A percentile compares a stretch with the other conserved stretches of the same genome.
These are phyloP conservation scores for Dipodascopsis uninucleata DNA, from an alignment of 805 yeast genomes.

Conservation along the genomic window DNA sequence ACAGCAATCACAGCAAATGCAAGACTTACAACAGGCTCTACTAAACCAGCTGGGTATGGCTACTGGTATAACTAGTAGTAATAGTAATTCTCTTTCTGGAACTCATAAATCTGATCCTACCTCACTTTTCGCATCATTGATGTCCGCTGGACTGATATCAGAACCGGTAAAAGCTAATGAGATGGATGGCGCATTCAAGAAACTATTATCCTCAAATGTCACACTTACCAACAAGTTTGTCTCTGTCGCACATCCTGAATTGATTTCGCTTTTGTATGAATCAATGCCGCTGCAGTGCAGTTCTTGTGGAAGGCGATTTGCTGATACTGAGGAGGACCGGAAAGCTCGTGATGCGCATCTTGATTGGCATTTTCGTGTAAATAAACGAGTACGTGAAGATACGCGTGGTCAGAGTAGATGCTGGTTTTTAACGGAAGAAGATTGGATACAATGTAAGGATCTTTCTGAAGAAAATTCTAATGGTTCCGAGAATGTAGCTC, in stretches of 20 bases:
- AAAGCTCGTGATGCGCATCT: conserved; percentile 60
- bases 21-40: too few relatives aligned
- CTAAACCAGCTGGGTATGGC: too few relatives aligned
- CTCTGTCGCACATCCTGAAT: conserved; percentile 33
- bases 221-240: conserved; percentile 35
- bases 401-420: conserved; percentile 60
- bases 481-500: conserved; percentile 20
- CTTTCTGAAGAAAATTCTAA: conserved; percentile 23
- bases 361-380: conserved; percentile 95
- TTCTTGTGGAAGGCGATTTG: conserved; percentile 84
- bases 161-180: neutral
- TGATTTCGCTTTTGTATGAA: conserved; percentile 47
- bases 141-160: conserved; percentile 32
- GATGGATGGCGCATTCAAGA: conserved; percentile 2
- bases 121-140: conserved; percentile 27
- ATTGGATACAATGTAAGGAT: conserved; percentile 28
- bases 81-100: too few relatives aligned
- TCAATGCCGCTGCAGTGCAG: conserved; percentile 75
- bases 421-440: conserved; percentile 72
- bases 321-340: conserved; percentile 54
- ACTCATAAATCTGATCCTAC: conserved; percentile 23
- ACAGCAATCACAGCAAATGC: too few relatives aligned
- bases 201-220: conserved; percentile 27
- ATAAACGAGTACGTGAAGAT: conserved; percentile 62
- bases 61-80: too few relatives aligned